Percentiles rank a stretch among this genome's conserved stretches.
Conservation (phyloP, 495 filamentous ascomycete species). For the Letharia columbiana region DNA sequence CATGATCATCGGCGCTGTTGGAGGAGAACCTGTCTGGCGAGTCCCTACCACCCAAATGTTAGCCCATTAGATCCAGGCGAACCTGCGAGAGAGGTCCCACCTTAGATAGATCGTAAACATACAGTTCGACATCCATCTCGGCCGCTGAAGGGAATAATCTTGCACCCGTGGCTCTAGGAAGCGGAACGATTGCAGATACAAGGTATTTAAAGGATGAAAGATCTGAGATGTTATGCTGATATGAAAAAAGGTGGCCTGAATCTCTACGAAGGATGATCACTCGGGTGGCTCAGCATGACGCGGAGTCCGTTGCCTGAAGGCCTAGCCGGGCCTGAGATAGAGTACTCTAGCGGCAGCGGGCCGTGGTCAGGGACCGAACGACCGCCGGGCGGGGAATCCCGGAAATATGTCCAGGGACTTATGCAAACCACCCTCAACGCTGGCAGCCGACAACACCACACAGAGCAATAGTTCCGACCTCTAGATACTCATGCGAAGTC, state of each 20-base stretch:
- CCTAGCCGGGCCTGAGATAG: too few species aligned
- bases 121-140: constrained; percentile 81
- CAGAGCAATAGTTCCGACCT: too few species aligned
- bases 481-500: not conserved
- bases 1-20: not conserved
- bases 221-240: too few species aligned
- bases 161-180: not conserved
- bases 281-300: not conserved
- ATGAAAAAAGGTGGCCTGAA: not conserved
- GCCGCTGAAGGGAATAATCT: not conserved
- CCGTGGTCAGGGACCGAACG: too few species aligned
- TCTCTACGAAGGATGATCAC: not conserved
- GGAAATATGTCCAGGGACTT: too few species aligned
- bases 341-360: too few species aligned
- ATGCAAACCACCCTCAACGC: too few species aligned
- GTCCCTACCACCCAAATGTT: constrained; percentile 28
- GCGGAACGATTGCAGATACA: not conserved
- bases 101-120: constrained; percentile 88
- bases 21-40: constrained; percentile 34
- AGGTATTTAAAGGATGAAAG: not conserved
- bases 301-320: not conserved
- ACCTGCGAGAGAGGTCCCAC: constrained; percentile 32
- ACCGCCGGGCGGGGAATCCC: too few species aligned
- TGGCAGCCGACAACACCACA: too few species aligned
- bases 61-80: constrained; percentile 10